phyloP scores from a whole-genome alignment of 2,329 filamentous ascomycete species.

The Verticillium tricorpus region DNA sequence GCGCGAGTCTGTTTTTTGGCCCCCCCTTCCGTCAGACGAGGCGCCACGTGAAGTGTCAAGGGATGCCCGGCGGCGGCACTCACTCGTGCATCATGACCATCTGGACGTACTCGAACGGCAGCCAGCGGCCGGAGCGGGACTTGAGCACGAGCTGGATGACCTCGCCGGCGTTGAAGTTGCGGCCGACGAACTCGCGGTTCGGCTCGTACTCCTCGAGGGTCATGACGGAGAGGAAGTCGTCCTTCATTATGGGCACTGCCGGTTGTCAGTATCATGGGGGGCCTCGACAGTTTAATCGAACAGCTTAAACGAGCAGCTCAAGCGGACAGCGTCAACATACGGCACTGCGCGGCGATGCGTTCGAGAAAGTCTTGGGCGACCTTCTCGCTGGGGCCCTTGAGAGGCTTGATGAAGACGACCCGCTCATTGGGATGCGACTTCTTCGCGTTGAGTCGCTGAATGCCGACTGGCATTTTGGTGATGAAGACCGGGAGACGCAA shows the following conservation, averaged over 20 bases:
- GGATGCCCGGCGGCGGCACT: conserved; percentile 7
- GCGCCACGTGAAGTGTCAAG: no score
- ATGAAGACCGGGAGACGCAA: neutral
- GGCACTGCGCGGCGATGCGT: conserved; percentile 75
- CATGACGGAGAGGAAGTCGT: conserved; percentile 59
- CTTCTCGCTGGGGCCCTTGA: conserved; percentile 59
- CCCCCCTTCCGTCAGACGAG: no score
- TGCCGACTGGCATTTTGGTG: conserved; percentile 67
- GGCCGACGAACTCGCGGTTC: conserved; percentile 78
- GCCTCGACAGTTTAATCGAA: no score
- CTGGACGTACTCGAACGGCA: conserved; percentile 79
- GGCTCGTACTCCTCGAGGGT: conserved; percentile 77
- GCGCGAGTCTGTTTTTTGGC: conserved; percentile 53
- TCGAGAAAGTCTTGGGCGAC: conserved; percentile 68
- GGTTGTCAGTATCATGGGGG: neutral
- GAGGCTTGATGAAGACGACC: conserved; percentile 81
- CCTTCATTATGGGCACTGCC: conserved; percentile 64
- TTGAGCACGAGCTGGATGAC: conserved; percentile 81
- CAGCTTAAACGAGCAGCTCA: neutral
- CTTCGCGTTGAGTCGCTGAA: conserved; percentile 73
- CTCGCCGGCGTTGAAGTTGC: conserved; percentile 88
- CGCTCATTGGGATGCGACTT: conserved; percentile 69
- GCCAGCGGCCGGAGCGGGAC: conserved; percentile 62
- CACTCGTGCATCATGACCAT: conserved; percentile 94
- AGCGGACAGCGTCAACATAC: conserved; percentile 29